phyloP scores from a whole-genome alignment of 306 rosid species.

The Malus domestica region DNA sequence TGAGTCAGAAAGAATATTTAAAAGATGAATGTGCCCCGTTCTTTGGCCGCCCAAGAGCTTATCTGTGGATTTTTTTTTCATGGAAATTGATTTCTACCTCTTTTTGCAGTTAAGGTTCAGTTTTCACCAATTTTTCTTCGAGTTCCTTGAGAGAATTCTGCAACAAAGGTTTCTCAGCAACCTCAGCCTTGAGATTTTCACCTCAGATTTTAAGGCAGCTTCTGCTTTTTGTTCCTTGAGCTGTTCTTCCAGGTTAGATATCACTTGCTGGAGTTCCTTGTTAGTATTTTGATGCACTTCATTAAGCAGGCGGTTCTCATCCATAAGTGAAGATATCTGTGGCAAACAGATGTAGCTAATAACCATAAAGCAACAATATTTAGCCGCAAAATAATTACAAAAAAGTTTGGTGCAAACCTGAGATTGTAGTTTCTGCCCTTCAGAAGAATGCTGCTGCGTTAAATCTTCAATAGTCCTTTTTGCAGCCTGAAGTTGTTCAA shows the following conservation, averaged over 20 bases:
- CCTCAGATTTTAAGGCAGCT: constrained; percentile 49
- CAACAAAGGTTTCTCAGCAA: constrained; percentile 50
- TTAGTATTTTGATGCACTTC: constrained; percentile 60
- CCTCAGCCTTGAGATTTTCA: constrained; percentile 56
- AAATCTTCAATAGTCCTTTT: constrained; percentile 51
- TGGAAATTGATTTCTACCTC: constrained; percentile 46
- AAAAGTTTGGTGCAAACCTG: constrained; percentile 51
- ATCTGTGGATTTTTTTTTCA: not conserved
- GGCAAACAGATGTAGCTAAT: not conserved
- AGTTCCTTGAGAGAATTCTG: constrained; percentile 55
- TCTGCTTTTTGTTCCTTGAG: constrained; percentile 58
- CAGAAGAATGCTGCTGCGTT: constrained; percentile 42
- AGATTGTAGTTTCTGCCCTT: constrained; percentile 60
- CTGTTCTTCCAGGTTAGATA: constrained; percentile 58
- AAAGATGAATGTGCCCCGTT: not conserved
- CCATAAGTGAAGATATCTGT: constrained; percentile 69
- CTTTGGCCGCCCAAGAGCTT: not conserved
- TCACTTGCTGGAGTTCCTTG: constrained; percentile 60
- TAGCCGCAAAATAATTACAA: not conserved
- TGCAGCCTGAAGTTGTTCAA: constrained; percentile 36
- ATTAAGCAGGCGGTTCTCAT: constrained; percentile 70
- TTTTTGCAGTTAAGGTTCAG: constrained; percentile 54
- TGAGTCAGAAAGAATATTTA: constrained; percentile 10
- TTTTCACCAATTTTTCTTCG: constrained; percentile 45
- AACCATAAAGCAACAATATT: not conserved